Percentiles rank a stretch among this genome's conserved stretches.
These are phyloP conservation scores for Avena sativa DNA, from an alignment of 176 grass and related monocot genomes.

Conservation along the genomic window DNA sequence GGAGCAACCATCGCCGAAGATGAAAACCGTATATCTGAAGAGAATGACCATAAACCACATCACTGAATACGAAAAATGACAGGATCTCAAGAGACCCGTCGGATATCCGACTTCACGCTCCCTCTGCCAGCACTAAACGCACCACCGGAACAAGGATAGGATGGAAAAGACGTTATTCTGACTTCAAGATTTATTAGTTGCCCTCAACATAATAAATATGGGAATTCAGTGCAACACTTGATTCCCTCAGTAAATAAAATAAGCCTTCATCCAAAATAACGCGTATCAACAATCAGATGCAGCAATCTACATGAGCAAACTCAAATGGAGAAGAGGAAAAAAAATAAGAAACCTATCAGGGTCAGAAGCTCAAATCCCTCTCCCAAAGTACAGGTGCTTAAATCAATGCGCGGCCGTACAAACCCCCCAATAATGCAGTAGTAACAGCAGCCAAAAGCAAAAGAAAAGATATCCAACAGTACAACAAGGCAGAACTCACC, in stretches of 20 bases:
- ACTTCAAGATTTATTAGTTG: too few relatives aligned
- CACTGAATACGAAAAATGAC: too few relatives aligned
- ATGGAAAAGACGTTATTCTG: too few relatives aligned
- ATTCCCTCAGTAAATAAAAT: too few relatives aligned
- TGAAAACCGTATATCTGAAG: too few relatives aligned
- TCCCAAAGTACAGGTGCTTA: slow-evolving; percentile 35
- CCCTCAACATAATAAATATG: too few relatives aligned
- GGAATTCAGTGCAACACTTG: background rate
- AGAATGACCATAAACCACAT: too few relatives aligned
- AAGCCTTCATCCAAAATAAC: background rate
- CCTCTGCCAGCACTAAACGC: too few relatives aligned
- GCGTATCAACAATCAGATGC: background rate
- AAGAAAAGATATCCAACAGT: slow-evolving; percentile 29
- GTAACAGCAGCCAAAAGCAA: slow-evolving; percentile 45
- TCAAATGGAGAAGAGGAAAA: background rate
- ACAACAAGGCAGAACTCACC: slow-evolving; percentile 11
- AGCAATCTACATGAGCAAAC: background rate
- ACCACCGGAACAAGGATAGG: too few relatives aligned
- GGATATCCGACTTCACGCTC: too few relatives aligned
- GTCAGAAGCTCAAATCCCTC: slow-evolving; percentile 30
- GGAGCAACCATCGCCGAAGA: too few relatives aligned
- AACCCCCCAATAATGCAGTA: slow-evolving; percentile 40
- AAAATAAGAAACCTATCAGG: background rate
- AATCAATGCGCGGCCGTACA: slow-evolving; percentile 1
- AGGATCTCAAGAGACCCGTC: too few relatives aligned